phyloP scores from a whole-genome alignment of 2,329 filamentous ascomycete genomes.

The Alternaria arbusti region DNA sequence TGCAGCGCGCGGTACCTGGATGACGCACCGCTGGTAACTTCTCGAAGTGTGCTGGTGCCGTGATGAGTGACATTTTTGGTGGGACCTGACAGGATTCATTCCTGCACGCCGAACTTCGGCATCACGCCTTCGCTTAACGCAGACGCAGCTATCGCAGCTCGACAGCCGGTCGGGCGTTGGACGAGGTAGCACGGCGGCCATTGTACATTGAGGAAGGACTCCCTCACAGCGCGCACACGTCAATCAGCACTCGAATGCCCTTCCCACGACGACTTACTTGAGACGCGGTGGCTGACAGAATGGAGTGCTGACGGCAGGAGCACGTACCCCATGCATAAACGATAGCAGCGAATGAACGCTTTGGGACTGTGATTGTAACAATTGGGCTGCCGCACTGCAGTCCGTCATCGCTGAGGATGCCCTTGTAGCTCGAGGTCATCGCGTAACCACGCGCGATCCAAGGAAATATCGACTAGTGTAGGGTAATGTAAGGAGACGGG shows the following conservation, averaged over 20 bases:
- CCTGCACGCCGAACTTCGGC: slow-evolving; percentile 17
- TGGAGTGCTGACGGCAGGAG: slow-evolving; percentile 24
- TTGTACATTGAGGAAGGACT: not conserved
- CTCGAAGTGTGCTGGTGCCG: slow-evolving; percentile 21
- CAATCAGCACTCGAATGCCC: slow-evolving; percentile 1
- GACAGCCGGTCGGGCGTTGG: not conserved
- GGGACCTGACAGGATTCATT: slow-evolving; percentile 9
- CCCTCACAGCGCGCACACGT: not conserved
- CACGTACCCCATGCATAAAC: slow-evolving; percentile 11
- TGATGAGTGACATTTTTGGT: slow-evolving; percentile 20
- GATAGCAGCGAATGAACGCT: slow-evolving; percentile 6
- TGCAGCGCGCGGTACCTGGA: slow-evolving; percentile 41
- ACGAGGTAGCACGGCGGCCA: not conserved
- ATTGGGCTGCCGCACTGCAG: slow-evolving; percentile 6
- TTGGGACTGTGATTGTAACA: not conserved
- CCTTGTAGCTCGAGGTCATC: slow-evolving; percentile 8
- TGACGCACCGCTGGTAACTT: slow-evolving; percentile 32
- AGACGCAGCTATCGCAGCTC: not conserved
- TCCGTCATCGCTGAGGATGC: slow-evolving; percentile 13
- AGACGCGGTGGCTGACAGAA: slow-evolving; percentile 18
- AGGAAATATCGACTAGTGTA: slow-evolving; percentile 7
- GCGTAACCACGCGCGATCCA: slow-evolving; percentile 6
- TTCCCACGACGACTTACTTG: slow-evolving; percentile 1
- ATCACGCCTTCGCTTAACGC: not conserved
- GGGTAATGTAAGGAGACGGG: slow-evolving; percentile 17